Percentiles rank a stretch among this genome's conserved stretches.
Conservation (phyloP, 352 stramenopile genomes). For the Phytophthora crassamura region DNA sequence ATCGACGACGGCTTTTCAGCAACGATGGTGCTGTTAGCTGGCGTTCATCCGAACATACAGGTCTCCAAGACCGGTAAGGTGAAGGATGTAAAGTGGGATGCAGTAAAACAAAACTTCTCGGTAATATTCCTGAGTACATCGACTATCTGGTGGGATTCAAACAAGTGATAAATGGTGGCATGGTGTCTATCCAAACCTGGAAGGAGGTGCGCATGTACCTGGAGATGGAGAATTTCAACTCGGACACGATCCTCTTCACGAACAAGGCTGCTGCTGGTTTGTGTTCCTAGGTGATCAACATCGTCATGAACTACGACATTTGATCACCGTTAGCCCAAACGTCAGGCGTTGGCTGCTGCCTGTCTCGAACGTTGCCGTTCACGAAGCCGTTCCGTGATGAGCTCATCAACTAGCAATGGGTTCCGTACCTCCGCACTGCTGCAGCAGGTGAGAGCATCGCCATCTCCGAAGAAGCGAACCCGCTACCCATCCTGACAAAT, state of each 20-base stretch:
- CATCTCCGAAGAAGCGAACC: slow-evolving; percentile 92
- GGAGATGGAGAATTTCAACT: slow-evolving; percentile 95
- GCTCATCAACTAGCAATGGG: slow-evolving; percentile 94
- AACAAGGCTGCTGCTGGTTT: slow-evolving; percentile 95
- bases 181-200: slow-evolving; percentile 92
- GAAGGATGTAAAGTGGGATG: slow-evolving; percentile 96
- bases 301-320: slow-evolving; percentile 98
- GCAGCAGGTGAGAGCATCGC: slow-evolving; percentile 87
- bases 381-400: slow-evolving; percentile 95
- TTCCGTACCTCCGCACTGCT: slow-evolving; percentile 90
- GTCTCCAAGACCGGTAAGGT: slow-evolving; percentile 96
- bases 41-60: slow-evolving; percentile 94
- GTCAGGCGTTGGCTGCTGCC: slow-evolving; percentile 89
- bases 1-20: slow-evolving; percentile 96
- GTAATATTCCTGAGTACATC: slow-evolving; percentile 97
- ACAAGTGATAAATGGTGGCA: slow-evolving; percentile 92
- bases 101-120: slow-evolving; percentile 92
- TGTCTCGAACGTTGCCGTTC: slow-evolving; percentile 96
- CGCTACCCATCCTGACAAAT: slow-evolving; percentile 91
- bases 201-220: slow-evolving; percentile 95
- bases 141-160: slow-evolving; percentile 95
- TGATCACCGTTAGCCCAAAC: slow-evolving; percentile 94
- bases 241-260: slow-evolving; percentile 94
- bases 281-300: slow-evolving; percentile 96
- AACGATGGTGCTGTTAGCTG: slow-evolving; percentile 94